Base-by-base conservation (phyloP, 306 rosid genomes). In the Luffa acutangula region DNA sequence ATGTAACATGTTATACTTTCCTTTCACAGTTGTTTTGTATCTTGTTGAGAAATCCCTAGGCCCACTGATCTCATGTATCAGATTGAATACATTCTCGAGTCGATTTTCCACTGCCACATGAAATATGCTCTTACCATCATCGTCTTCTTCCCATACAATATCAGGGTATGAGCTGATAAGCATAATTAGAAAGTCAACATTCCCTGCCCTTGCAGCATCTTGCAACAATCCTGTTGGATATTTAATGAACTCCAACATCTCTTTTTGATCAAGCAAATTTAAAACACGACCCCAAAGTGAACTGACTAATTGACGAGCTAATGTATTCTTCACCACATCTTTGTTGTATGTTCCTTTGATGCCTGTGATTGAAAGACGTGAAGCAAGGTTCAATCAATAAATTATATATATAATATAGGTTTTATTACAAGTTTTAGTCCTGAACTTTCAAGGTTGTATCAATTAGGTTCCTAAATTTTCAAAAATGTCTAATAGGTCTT, bases 91-190 rank as follows among this genome's bases (percentile, higher is more conserved):
- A 51, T n/a, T 58, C 4, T 60, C 81, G 3, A 77, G 85, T n/a
- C 81, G 85, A 71, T 58, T 15, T 54, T 67, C 2, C 9, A 82
- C 81, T 3, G 85, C 85, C 0, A 60, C 42, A 18, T 82, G 85
- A 4, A 82, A 65, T 36, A 81, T 57, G 36, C 69, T 81, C 36
- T 60, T 52, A 34, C 67, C 34, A 17, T 67, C 39, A 1, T 25
- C 41, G 14, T 81, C 83, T 0, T 7, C 20, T 56, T 85, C 51
- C 87, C 81, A 81, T 1, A 75, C 12, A 3, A 85, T 48, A 17
- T 85, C 84, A 4, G 80, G 83, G n/a, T 81, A 79, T 9, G 62
- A 18, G 59, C 20, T 20, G 5, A 85, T 57, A 7, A 85, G 82
- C 7, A 7, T 37, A 5, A 57, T 48, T 25, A 85, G 36, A 21